Evolutionary conservation across 1,284 basidiomycete genomes (phyloP).

Genomic region (Leucoagaricus sp.): DNA sequence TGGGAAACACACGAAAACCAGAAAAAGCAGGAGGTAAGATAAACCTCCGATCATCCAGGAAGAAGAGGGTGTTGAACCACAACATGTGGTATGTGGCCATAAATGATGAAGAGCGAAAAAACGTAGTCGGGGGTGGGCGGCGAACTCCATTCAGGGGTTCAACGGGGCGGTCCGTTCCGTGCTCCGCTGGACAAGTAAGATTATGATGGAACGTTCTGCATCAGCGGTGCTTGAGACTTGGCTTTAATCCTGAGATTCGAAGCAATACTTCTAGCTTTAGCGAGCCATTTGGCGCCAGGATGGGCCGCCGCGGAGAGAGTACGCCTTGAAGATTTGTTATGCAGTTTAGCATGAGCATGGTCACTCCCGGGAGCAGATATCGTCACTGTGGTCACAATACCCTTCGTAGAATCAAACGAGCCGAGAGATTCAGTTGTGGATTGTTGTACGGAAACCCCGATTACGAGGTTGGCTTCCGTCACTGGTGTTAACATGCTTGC

Average conservation of each 20-base stretch:
- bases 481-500: constrained; percentile 38
- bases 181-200: background rate
- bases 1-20: too few relatives aligned
- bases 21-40: too few relatives aligned
- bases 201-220: constrained; percentile 1
- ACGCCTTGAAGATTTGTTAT: constrained; percentile 41
- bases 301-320: constrained; percentile 31
- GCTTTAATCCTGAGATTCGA: constrained; percentile 49
- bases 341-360: too few relatives aligned
- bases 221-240: constrained; percentile 1
- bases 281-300: constrained; percentile 35
- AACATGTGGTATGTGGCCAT: too few relatives aligned
- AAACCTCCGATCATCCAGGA: too few relatives aligned
- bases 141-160: background rate
- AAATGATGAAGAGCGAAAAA: background rate
- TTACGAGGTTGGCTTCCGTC: constrained; percentile 39
- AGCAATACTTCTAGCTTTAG: constrained; percentile 52
- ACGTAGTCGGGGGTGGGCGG: background rate
- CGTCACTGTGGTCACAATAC: constrained; percentile 29
- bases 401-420: constrained; percentile 26
- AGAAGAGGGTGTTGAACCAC: too few relatives aligned
- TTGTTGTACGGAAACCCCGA: constrained; percentile 62
- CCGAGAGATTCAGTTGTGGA: constrained; percentile 47
- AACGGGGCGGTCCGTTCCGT: background rate
- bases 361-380: constrained; percentile 37